Evolutionary conservation across 768 basidiomycete species (phyloP).

Genomic region (Agaricus sinodeliciosus): DNA sequence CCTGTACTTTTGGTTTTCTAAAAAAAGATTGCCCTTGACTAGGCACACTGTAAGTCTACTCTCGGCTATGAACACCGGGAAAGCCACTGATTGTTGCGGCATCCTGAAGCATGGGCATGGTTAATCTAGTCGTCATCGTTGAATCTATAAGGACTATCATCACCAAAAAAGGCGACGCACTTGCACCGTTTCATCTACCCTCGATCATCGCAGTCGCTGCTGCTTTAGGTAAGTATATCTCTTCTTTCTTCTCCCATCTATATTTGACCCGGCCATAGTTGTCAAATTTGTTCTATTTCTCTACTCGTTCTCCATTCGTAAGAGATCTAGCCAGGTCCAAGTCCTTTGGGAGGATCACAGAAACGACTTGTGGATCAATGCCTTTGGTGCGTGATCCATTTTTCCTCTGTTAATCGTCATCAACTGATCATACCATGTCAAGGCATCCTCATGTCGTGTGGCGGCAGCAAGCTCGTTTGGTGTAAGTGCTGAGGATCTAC

Average conservation of each 20-base stretch:
- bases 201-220: constrained; percentile 78
- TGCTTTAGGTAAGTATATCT: constrained; percentile 57
- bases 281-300: constrained; percentile 84
- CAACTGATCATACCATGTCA: constrained; percentile 4
- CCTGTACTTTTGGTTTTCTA: constrained; percentile 23
- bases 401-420: not conserved
- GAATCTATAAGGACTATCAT: constrained; percentile 75
- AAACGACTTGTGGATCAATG: constrained; percentile 86
- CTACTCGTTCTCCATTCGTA: constrained; percentile 76
- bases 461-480: constrained; percentile 76
- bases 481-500: constrained; percentile 44
- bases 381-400: constrained; percentile 47
- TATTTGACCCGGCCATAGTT: constrained; percentile 30
- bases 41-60: constrained; percentile 23
- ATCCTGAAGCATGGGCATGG: constrained; percentile 82
- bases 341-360: constrained; percentile 97
- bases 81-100: not conserved
- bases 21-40: not conserved
- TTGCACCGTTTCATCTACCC: constrained; percentile 67
- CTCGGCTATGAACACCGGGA: not conserved
- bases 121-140: constrained; percentile 87
- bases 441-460: constrained; percentile 81
- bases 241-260: constrained; percentile 1
- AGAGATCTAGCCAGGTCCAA: constrained; percentile 83
- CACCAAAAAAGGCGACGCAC: constrained; percentile 43